Evolutionary conservation across 805 yeast species (phyloP).

Genomic region (Wickerhamiella vanderwaltii): DNA sequence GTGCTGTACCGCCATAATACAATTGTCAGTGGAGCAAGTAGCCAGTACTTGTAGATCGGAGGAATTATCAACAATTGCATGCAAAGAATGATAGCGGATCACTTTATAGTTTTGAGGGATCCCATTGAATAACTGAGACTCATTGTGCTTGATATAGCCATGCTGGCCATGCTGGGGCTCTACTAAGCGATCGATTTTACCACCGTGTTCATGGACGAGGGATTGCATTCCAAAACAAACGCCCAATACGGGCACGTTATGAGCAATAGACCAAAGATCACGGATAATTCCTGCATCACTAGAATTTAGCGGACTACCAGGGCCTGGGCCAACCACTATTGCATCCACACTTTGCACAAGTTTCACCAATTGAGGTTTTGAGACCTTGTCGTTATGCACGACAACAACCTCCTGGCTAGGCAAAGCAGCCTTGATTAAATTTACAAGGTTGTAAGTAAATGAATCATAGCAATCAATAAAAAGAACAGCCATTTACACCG

Average conservation of each 20-base stretch:
- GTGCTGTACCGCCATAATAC: conserved; percentile 76
- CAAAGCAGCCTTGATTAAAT: conserved; percentile 45
- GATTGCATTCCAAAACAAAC: conserved; percentile 90
- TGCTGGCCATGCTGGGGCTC: conserved; percentile 80
- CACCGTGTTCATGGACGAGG: conserved; percentile 53
- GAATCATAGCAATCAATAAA: conserved; percentile 92
- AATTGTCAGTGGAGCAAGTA: conserved; percentile 30
- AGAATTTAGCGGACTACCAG: conserved; percentile 66
- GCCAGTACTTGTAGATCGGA: conserved; percentile 11
- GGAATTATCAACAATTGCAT: conserved; percentile 29
- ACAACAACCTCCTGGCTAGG: conserved; percentile 33
- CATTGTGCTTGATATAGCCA: conserved; percentile 35
- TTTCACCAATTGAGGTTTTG: conserved; percentile 27
- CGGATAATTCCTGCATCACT: conserved; percentile 65
- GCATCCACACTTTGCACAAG: conserved; percentile 51
- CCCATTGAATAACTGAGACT: conserved; percentile 32
- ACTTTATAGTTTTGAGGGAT: conserved; percentile 41
- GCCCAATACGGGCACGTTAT: conserved; percentile 65
- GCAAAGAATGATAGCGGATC: conserved; percentile 83
- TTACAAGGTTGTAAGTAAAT: conserved; percentile 70
- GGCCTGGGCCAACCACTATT: conserved; percentile 90
- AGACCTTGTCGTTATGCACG: conserved; percentile 50
- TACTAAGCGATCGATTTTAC: conserved; percentile 38
- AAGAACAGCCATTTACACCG: conserved; percentile 32
- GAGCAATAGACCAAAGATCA: conserved; percentile 35